Evolutionary conservation across 345 rosid species (phyloP), one percentile per base, ranked within the genome.

Genomic region (Eucalyptus grandis): DNA sequence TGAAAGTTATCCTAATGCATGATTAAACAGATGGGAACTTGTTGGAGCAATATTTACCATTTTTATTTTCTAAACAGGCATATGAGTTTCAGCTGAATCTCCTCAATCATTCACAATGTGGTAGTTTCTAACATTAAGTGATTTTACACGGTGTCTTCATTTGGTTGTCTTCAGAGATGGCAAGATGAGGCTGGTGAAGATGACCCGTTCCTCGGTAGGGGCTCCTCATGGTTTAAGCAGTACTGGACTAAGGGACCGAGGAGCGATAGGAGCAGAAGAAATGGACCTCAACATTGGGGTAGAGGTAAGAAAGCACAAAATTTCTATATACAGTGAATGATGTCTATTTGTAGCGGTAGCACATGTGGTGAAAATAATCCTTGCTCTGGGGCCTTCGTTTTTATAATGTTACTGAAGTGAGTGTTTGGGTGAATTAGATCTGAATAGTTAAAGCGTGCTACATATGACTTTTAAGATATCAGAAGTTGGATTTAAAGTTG

Each of bases 171-270:
- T 54, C 88, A 98, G 99, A 90, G 90, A 43, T 95, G 94, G 96
- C 90, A 90, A 60, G 90, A 93, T 90, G 95, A 91, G 77, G 90
- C 91, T 92, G 92, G 91, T 86, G 93, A 95, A 65, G 94, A 92
- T 56, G 93, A 92, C 88, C 92, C 95, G 7, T 91, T 93, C 46
- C 93, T 96, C 62, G 92, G 94, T 62, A 91, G 92, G 90, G 94
- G 89, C 24, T 69, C 91, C 67, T 94, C 99, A 2, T 94, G 99
- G 99, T 96, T 94, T 90, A 94, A 90, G 89, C 94, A 93, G 31
- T 91, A 94, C 44, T 92, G 92, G 87, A 69, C 87, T 27, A 94
- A 87, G 90, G 95, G 95, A 87, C 86, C 95, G 22, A 92, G 91
- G 91, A 92, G 89, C 43, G 91, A 91, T 16, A 21, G 50, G 89